Conservation (phyloP, 2,329 filamentous ascomycete species). For the Metarhizium humberi region DNA sequence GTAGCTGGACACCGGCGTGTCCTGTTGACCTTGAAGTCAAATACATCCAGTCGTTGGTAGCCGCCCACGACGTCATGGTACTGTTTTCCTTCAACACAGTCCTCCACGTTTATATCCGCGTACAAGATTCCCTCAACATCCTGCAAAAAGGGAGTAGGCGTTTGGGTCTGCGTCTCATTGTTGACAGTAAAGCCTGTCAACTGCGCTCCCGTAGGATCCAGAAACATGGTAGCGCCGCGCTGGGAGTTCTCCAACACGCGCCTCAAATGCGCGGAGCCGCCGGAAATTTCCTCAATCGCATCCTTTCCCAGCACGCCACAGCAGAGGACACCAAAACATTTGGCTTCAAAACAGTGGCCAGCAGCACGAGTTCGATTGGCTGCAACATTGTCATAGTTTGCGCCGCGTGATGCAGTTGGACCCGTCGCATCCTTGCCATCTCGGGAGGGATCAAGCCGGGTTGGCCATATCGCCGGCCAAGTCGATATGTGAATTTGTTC, state of each 20-base stretch:
- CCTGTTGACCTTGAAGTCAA: constrained; percentile 38
- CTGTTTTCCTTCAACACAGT: constrained; percentile 46
- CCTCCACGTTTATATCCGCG: constrained; percentile 37
- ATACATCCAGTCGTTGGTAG: constrained; percentile 46
- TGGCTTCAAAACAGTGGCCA: constrained; percentile 49
- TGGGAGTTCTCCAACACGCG: constrained; percentile 26
- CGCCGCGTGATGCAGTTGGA: rapidly evolving
- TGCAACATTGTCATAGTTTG: constrained; percentile 43
- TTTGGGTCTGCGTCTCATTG: constrained; percentile 7
- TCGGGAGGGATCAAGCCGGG: constrained; percentile 15
- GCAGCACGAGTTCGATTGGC: constrained; percentile 43
- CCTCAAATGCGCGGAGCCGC: constrained; percentile 17
- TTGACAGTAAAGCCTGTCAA: constrained; percentile 28
- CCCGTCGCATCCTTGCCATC: not conserved
- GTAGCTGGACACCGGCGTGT: constrained; percentile 23
- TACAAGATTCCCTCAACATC: constrained; percentile 39
- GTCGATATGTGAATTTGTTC: constrained; percentile 46
- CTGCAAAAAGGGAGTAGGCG: constrained; percentile 28
- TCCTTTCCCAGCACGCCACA: constrained; percentile 31
- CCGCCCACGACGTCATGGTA: constrained; percentile 47
- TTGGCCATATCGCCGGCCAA: constrained; percentile 48
- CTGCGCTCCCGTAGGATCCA: constrained; percentile 38
- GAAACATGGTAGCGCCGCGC: constrained; percentile 37
- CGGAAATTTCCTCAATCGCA: constrained; percentile 24
- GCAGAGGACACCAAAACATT: constrained; percentile 44